These are phyloP conservation scores for Nymphaea colorata DNA, from an alignment of 164 flowering plant genomes.

Conservation along the genomic window DNA sequence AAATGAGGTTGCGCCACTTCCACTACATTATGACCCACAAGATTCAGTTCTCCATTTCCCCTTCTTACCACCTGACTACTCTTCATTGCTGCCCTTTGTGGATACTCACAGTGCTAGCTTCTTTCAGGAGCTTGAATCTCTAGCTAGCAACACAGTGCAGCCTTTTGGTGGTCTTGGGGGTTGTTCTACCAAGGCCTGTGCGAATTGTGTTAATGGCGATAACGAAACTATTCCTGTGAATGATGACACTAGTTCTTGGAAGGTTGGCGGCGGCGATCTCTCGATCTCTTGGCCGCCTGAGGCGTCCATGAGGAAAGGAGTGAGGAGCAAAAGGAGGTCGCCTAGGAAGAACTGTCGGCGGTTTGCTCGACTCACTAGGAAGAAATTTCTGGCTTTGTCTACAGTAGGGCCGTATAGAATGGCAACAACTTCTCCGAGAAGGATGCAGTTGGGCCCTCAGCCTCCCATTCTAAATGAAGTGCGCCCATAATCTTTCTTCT, in stretches of 20 bases:
- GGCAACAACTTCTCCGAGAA: background rate
- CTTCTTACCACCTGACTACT: background rate
- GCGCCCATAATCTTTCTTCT: background rate
- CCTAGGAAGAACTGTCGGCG: background rate
- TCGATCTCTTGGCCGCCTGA: background rate
- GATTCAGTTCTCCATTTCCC: background rate
- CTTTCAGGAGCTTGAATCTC: background rate
- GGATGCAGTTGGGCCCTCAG: background rate
- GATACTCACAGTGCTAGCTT: background rate
- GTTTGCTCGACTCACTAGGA: background rate
- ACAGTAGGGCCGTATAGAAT: background rate
- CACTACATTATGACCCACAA: background rate
- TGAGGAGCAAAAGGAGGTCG: background rate
- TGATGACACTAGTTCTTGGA: background rate
- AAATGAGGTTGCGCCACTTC: background rate
- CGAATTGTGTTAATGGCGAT: background rate
- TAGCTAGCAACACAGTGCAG: background rate
- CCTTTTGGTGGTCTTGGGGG: background rate
- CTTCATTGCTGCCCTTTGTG: background rate
- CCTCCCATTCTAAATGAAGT: background rate
- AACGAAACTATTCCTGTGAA: background rate
- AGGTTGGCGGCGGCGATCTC: background rate
- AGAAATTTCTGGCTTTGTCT: background rate
- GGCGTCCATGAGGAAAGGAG: background rate
- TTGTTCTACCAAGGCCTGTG: background rate